A percentile compares a stretch with the other conserved stretches of the same genome.
Evolutionary conservation across 75 land plant genomes (phyloP).

Genomic region (Picea glauca): DNA sequence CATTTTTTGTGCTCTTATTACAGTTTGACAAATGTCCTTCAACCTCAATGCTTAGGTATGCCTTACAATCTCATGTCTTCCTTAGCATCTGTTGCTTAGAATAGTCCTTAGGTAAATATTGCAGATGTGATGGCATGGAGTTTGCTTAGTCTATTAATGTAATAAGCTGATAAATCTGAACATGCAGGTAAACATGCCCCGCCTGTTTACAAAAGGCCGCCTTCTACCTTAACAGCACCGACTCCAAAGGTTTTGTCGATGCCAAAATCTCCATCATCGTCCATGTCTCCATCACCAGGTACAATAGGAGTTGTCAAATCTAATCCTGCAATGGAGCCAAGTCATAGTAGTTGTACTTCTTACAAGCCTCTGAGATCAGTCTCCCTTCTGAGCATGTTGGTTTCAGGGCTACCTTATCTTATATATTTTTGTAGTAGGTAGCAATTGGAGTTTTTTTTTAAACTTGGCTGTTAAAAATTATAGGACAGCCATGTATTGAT

Average conservation of each 20-base stretch:
- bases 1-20: slow-evolving; percentile 7
- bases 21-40: slow-evolving; percentile 56
- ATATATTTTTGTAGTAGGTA: not conserved
- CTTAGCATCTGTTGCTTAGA: not conserved
- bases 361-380: slow-evolving; percentile 1
- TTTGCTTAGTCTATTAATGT: not conserved
- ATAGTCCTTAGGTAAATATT: not conserved
- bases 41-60: slow-evolving; percentile 67
- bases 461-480: not conserved
- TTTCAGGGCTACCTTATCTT: slow-evolving; percentile 1
- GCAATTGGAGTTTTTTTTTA: not conserved
- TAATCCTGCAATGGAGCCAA: slow-evolving; percentile 4
- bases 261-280: slow-evolving; percentile 3
- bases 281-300: slow-evolving; percentile 5
- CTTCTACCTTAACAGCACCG: not conserved
- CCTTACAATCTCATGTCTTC: not conserved
- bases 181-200: slow-evolving; percentile 9
- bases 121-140: not conserved
- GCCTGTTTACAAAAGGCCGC: slow-evolving; percentile 9
- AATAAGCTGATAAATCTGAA: not conserved
- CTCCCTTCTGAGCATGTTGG: not conserved
- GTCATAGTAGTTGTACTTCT: not conserved
- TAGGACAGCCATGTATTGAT: not conserved
- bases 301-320: not conserved
- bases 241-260: not conserved